Evolutionary conservation across 148 eudicot genomes (phyloP).

Genomic region (Fagopyrum esculentum): DNA sequence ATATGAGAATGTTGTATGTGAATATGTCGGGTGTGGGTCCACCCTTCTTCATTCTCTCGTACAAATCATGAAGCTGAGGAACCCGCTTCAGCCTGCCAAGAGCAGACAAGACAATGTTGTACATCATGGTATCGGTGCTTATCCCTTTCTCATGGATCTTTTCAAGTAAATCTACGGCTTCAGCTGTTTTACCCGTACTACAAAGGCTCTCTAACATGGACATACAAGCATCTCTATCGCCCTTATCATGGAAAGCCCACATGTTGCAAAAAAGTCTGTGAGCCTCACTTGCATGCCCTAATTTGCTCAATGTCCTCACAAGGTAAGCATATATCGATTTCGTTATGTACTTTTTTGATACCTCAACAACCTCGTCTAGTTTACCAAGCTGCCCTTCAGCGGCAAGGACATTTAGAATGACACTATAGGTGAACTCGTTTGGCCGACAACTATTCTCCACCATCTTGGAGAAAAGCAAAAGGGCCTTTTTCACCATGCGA

Average conservation of each 20-base stretch:
- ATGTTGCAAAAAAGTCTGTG: conserved; percentile 83
- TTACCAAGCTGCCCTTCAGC: conserved; percentile 71
- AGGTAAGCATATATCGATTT: conserved; percentile 81
- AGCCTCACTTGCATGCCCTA: conserved; percentile 89
- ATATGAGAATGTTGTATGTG: conserved; percentile 75
- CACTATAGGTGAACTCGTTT: conserved; percentile 78
- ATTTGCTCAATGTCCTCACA: conserved; percentile 66
- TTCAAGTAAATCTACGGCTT: conserved; percentile 67
- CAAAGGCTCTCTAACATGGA: conserved; percentile 88
- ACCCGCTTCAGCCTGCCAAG: conserved; percentile 76
- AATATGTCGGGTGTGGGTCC: conserved; percentile 79
- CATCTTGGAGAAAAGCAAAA: conserved; percentile 75
- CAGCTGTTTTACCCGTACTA: conserved; percentile 54
- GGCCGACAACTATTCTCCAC: conserved; percentile 73
- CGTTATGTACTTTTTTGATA: conserved; percentile 69
- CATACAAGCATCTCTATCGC: conserved; percentile 83
- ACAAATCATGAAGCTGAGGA: conserved; percentile 61
- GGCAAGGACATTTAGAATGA: conserved; percentile 61
- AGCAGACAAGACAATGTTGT: conserved; percentile 66
- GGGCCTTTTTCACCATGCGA: conserved; percentile 61
- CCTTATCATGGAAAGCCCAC: conserved; percentile 80
- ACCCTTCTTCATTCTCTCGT: conserved; percentile 62
- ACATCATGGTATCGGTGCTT: conserved; percentile 59
- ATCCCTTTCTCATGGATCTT: conserved; percentile 84
- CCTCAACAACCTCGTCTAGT: conserved; percentile 65